Percentiles rank a stretch among this genome's conserved stretches.
Evolutionary conservation across 257 asterid genomes (phyloP).

Genomic region (Ophiorrhiza pumila): DNA sequence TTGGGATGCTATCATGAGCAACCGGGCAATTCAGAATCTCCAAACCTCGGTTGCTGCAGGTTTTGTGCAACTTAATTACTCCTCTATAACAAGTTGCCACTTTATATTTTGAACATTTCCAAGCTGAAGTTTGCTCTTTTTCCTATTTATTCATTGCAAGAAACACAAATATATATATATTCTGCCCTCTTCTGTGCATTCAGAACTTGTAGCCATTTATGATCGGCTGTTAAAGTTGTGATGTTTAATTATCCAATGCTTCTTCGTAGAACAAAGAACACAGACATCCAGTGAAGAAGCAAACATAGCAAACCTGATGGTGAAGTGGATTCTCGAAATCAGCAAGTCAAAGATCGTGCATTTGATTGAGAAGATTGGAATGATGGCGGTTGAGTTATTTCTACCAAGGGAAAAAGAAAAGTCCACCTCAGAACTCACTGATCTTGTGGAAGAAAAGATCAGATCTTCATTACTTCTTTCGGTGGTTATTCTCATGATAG

Average conservation of each 20-base stretch:
- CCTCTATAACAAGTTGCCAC: neutral
- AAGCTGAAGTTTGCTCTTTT: neutral
- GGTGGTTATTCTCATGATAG: constrained; percentile 43
- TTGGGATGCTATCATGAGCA: constrained; percentile 59
- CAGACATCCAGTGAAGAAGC: constrained; percentile 17
- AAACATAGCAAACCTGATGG: constrained; percentile 26
- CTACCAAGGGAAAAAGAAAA: constrained; percentile 31
- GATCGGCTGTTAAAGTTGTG: neutral
- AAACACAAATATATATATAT: neutral
- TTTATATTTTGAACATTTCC: neutral
- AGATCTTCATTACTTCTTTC: constrained; percentile 53
- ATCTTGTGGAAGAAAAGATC: constrained; percentile 50
- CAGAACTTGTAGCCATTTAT: neutral
- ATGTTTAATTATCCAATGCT: constrained; percentile 24
- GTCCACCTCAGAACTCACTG: constrained; percentile 39
- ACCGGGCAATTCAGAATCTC: constrained; percentile 46
- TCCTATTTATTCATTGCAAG: neutral
- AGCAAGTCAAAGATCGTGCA: constrained; percentile 39
- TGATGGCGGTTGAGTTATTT: constrained; percentile 35
- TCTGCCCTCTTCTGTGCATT: neutral
- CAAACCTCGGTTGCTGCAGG: constrained; percentile 46
- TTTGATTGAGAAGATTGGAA: constrained; percentile 33
- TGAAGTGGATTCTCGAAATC: constrained; percentile 42
- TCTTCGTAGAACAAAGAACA: constrained; percentile 29
- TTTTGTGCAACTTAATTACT: constrained; percentile 14